Conservation (phyloP, 2,329 filamentous ascomycete genomes). For the Ophiosphaerella narmari region DNA sequence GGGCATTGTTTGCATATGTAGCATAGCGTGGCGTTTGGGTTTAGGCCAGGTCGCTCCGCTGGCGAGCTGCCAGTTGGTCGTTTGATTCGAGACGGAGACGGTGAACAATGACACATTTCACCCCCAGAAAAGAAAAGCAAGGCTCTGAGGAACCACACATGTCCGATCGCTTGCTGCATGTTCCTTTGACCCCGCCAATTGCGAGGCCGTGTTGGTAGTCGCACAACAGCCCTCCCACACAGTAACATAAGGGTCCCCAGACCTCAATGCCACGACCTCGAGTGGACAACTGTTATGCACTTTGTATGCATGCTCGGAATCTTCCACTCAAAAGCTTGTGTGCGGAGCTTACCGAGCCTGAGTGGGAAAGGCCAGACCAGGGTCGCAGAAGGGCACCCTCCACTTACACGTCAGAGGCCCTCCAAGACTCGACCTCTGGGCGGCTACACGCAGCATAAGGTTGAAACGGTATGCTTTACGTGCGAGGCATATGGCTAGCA, state of each 20-base stretch:
- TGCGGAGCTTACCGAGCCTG: constrained; percentile 24
- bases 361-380: constrained; percentile 21
- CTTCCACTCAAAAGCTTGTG: constrained; percentile 17
- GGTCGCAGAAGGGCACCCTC: constrained; percentile 15
- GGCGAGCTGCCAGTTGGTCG: too few species aligned
- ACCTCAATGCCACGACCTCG: constrained; percentile 4
- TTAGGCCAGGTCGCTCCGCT: background rate
- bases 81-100: too few species aligned
- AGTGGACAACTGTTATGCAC: constrained; percentile 19
- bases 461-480: constrained; percentile 25
- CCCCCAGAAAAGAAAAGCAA: too few species aligned
- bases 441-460: constrained; percentile 35
- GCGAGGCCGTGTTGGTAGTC: too few species aligned
- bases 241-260: constrained; percentile 12
- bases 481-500: constrained; percentile 24
- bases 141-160: too few species aligned
- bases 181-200: too few species aligned
- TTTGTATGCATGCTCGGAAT: constrained; percentile 24
- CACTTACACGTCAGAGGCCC: constrained; percentile 24
- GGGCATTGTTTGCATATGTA: constrained; percentile 16
- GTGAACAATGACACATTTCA: too few species aligned
- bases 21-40: constrained; percentile 47
- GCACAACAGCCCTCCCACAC: constrained; percentile 4
- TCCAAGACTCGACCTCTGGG: constrained; percentile 32
- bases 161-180: too few species aligned